Evolutionary conservation across 2,329 filamentous ascomycete genomes (phyloP).

Genomic region (Microsporum audouinii): DNA sequence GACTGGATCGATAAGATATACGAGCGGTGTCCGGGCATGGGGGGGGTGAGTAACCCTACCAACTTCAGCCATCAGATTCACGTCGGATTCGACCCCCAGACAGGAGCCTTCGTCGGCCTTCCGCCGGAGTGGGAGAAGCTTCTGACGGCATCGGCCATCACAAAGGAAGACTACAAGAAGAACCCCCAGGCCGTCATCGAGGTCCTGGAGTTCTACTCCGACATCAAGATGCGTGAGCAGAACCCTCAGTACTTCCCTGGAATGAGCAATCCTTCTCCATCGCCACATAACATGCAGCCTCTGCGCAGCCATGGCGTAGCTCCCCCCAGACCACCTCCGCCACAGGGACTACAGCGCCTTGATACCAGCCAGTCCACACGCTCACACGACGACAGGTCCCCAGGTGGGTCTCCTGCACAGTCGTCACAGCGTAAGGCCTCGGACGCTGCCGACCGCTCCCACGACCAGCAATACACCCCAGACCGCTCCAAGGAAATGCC

Average conservation of each 20-base stretch:
- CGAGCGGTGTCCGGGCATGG: constrained; percentile 91
- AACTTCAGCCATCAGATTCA: constrained; percentile 97
- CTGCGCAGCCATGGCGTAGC: constrained; percentile 44
- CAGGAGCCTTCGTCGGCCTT: constrained; percentile 85
- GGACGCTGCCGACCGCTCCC: constrained; percentile 42
- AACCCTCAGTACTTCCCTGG: constrained; percentile 50
- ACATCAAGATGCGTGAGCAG: constrained; percentile 54
- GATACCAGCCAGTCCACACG: constrained; percentile 34
- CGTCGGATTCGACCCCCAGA: constrained; percentile 91
- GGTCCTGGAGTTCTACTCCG: constrained; percentile 58
- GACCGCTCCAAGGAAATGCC: constrained; percentile 48
- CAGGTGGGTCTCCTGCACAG: constrained; percentile 25
- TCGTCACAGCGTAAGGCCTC: constrained; percentile 40
- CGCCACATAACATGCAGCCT: constrained; percentile 40
- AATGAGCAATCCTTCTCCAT: constrained; percentile 49
- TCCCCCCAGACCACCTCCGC: constrained; percentile 53
- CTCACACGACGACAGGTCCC: constrained; percentile 21
- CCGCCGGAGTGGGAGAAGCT: constrained; percentile 96
- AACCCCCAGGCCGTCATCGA: constrained; percentile 72
- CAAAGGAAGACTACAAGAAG: constrained; percentile 95
- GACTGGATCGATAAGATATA: constrained; percentile 99
- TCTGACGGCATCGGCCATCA: constrained; percentile 89
- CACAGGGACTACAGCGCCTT: constrained; percentile 39
- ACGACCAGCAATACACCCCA: constrained; percentile 34
- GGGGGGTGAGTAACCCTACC: constrained; percentile 94